These are phyloP conservation scores for Pyrus pyrifolia DNA, from an alignment of 306 rosid genomes.

Conservation along the genomic window DNA sequence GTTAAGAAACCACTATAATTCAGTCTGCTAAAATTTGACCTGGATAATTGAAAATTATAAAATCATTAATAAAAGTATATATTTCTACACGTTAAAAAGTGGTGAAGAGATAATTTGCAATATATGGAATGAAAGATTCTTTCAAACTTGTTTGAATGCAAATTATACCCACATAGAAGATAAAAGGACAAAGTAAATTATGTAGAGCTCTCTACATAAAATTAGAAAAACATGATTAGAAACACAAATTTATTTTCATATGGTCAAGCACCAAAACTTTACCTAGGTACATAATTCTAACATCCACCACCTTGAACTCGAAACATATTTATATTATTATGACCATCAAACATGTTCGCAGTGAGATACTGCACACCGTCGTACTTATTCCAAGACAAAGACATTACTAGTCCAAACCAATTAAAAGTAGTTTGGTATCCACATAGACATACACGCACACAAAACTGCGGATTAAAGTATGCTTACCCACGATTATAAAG, in stretches of 20 bases:
- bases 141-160: neutral
- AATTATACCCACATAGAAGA: neutral
- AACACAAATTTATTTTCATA: neutral
- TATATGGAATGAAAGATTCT: neutral
- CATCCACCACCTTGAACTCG: neutral
- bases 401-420: neutral
- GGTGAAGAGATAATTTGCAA: neutral
- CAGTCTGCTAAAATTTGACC: constrained; percentile 87
- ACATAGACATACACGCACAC: neutral
- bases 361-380: neutral
- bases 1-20: constrained; percentile 74
- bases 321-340: neutral
- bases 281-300: neutral
- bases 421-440: neutral
- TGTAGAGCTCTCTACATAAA: neutral
- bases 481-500: constrained; percentile 80
- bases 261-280: neutral
- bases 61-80: neutral
- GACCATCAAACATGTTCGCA: neutral
- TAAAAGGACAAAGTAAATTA: neutral
- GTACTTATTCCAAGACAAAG: neutral
- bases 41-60: constrained; percentile 30
- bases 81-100: neutral
- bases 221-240: neutral
- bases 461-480: constrained; percentile 2